Evolutionary conservation across 1,284 basidiomycete species (phyloP).

Genomic region (Filobasidium uniguttulatum): DNA sequence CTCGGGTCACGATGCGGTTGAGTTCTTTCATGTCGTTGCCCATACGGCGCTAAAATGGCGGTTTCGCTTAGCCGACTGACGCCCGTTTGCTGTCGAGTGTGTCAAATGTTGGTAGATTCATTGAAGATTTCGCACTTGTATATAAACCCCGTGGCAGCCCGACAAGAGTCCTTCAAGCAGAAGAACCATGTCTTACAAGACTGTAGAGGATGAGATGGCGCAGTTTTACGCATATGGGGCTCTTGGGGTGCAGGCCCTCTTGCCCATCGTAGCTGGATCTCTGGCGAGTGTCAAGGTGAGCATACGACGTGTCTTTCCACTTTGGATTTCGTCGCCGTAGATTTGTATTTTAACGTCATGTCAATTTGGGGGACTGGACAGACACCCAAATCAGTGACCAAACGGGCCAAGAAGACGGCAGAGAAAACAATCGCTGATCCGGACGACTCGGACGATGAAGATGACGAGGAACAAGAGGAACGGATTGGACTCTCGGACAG

Average conservation of each 20-base stretch:
- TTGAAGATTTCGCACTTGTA: no score
- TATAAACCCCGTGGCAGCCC: no score
- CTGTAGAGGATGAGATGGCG: no score
- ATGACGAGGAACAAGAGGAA: constrained; percentile 28
- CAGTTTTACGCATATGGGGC: constrained; percentile 20
- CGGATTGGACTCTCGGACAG: constrained; percentile 30
- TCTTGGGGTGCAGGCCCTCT: constrained; percentile 29
- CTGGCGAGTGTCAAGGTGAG: constrained; percentile 34
- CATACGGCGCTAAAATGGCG: no score
- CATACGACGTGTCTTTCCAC: not conserved
- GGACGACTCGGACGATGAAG: constrained; percentile 24
- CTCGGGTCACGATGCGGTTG: no score
- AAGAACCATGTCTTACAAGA: no score
- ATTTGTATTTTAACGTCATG: not conserved
- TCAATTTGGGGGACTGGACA: constrained; percentile 10
- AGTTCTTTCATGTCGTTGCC: no score
- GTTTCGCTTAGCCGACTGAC: no score
- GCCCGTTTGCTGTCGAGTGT: no score
- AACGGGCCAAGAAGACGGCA: constrained; percentile 8
- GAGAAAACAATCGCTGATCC: constrained; percentile 8
- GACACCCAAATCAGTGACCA: constrained; percentile 24
- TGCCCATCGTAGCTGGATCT: constrained; percentile 33
- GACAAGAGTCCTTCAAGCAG: no score
- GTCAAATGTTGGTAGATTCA: no score
- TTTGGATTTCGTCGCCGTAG: no score